Evolutionary conservation across 352 stramenopile species (phyloP), one percentile per base, ranked within the genome.

Genomic region (Elongisporangium undulatum): DNA sequence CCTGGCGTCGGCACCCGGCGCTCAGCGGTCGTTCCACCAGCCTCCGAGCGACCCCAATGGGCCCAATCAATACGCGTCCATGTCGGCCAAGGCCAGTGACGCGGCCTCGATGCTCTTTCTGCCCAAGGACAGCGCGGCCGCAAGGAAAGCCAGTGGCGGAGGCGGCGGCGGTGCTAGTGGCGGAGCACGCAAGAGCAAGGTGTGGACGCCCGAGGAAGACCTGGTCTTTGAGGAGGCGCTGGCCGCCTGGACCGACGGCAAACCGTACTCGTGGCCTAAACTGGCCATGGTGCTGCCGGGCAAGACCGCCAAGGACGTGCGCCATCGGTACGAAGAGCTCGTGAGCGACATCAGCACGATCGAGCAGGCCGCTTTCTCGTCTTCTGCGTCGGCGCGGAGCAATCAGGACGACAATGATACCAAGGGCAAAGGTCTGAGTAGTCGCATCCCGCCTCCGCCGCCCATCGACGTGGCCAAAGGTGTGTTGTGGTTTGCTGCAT

Each of bases 131-230:
- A 5, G 22, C 23, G 23, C 13, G 13, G 15, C 39, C 48, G 24
- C 29, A 45, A 17, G 21, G 29, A 50, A 53, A 53, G 52, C 6
- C 51, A 21, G 29, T 50, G 21, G 48, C 26, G 19, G 49, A 16
- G 34, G 29, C 6, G 58, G 38, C 26, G 68, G 59, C 48, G 58
- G 58, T 29, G 49, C 74, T 22, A 69, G 58, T 61, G 48, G 61
- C 2, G 65, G 68, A 55, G 71, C 64, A 21, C 20, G n/a, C 8
- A 51, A 51, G n/a, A 20, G 15, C 48, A 90, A 82, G 34, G 53
- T 66, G 13, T 95, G 87, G 87, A 92, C 67, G 26, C 89, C 90
- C 48, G 75, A 93, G 53, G 85, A 95, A 66, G 85, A 95, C 61
- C 90, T 91, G 67, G 69, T 77, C 2, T 85, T 95, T 56, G 87